Evolutionary conservation across 2,329 filamentous ascomycete genomes (phyloP).

Genomic region (Nothopassalora personata): DNA sequence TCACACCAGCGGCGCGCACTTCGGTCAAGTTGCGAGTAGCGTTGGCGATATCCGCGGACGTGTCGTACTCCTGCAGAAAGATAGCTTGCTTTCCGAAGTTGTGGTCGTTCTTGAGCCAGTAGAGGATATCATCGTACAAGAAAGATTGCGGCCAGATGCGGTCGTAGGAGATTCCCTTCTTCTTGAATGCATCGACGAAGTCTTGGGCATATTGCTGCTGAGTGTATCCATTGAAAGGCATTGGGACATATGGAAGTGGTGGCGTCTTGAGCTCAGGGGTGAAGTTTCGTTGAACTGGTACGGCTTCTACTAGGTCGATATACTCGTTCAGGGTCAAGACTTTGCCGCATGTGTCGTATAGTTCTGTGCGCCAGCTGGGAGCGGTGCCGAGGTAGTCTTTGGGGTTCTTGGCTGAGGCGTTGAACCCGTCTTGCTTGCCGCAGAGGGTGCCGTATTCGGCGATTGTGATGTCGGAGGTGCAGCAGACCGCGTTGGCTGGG

Average conservation of each 20-base stretch:
- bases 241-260: constrained; percentile 2
- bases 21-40: constrained; percentile 2
- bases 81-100: constrained; percentile 9
- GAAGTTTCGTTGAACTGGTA: constrained; percentile 4
- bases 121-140: constrained; percentile 3
- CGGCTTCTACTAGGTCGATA: constrained; percentile 8
- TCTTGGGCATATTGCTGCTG: constrained; percentile 9
- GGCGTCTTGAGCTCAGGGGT: constrained; percentile 8
- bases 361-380: constrained; percentile 8
- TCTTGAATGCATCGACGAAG: constrained; percentile 8
- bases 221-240: constrained; percentile 10
- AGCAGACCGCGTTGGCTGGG: constrained; percentile 9
- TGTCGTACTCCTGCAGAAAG: constrained; percentile 8
- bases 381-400: constrained; percentile 4
- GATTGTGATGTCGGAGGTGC: constrained; percentile 9
- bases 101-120: constrained; percentile 10
- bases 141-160: constrained; percentile 9
- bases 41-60: constrained; percentile 3
- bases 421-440: constrained; percentile 10
- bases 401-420: constrained; percentile 4
- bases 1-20: constrained; percentile 7
- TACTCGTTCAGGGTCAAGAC: constrained; percentile 7
- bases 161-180: constrained; percentile 1
- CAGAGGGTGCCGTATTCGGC: constrained; percentile 7
- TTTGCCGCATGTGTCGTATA: constrained; percentile 10